These are phyloP conservation scores for Dichotomocladium elegans DNA, from an alignment of 371 early-diverging fungal genomes.

Conservation along the genomic window DNA sequence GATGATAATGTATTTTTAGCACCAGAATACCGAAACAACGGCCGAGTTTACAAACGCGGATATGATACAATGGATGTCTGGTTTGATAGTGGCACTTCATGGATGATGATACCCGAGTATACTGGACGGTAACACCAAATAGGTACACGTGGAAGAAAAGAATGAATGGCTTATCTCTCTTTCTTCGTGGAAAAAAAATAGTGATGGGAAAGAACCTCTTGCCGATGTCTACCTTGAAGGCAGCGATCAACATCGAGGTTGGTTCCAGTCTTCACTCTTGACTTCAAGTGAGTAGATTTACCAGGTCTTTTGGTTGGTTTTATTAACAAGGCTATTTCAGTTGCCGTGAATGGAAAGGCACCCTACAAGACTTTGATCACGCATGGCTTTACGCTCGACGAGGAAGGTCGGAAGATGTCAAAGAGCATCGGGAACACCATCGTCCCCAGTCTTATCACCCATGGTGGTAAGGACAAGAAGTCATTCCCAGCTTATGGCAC, in stretches of 20 bases:
- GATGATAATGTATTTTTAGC: slow-evolving; percentile 69
- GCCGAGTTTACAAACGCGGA: slow-evolving; percentile 55
- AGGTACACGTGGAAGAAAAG: not conserved
- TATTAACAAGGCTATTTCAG: slow-evolving; percentile 12
- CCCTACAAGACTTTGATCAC: slow-evolving; percentile 87
- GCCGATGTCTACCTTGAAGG: slow-evolving; percentile 95
- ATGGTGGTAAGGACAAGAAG: slow-evolving; percentile 69
- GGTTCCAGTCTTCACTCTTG: slow-evolving; percentile 95
- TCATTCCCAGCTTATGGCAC: slow-evolving; percentile 79
- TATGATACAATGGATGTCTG: slow-evolving; percentile 94
- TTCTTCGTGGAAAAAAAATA: too few species aligned
- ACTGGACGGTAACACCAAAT: not conserved
- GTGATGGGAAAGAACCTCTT: slow-evolving; percentile 22
- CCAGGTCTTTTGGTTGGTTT: not conserved
- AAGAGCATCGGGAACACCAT: slow-evolving; percentile 93
- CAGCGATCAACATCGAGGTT: slow-evolving; percentile 95
- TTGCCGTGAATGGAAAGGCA: slow-evolving; percentile 71
- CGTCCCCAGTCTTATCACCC: slow-evolving; percentile 66
- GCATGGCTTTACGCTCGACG: slow-evolving; percentile 93
- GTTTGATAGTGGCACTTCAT: slow-evolving; percentile 93
- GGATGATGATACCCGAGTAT: slow-evolving; percentile 60
- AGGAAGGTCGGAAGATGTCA: slow-evolving; percentile 90
- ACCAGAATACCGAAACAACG: slow-evolving; percentile 56
- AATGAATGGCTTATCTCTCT: too few species aligned
- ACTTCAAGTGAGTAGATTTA: slow-evolving; percentile 54